A percentile compares a stretch with the other conserved stretches of the same genome.
phyloP scores from a whole-genome alignment of 352 stramenopile genomes.

The Pythium rishiriense region DNA sequence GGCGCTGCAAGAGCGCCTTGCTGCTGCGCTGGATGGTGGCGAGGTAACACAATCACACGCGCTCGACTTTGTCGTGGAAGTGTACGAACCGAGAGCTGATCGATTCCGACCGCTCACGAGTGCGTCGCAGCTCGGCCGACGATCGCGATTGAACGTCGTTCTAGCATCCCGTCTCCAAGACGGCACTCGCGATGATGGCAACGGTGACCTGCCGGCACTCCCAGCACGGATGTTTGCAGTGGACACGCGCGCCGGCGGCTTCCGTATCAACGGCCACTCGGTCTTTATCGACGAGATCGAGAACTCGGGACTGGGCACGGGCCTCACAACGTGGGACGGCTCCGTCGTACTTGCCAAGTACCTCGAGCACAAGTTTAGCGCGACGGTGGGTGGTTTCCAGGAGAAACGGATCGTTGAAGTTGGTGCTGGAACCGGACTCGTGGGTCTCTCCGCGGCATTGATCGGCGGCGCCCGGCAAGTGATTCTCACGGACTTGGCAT shows the following conservation, averaged over 20 bases:
- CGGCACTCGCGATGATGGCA: background rate
- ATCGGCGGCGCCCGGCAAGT: conserved; percentile 71
- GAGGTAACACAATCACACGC: background rate
- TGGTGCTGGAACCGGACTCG: conserved; percentile 83
- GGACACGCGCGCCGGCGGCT: conserved; percentile 36
- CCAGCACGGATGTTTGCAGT: conserved; percentile 60
- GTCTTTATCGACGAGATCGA: conserved; percentile 65
- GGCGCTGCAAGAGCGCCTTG: conserved; percentile 1
- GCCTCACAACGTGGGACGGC: conserved; percentile 90
- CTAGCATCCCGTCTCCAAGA: conserved; percentile 2
- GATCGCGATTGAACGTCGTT: conserved; percentile 26
- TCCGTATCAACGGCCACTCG: conserved; percentile 54
- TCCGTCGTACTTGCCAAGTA: conserved; percentile 92
- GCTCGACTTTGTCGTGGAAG: conserved; percentile 23
- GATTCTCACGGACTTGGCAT: conserved; percentile 83
- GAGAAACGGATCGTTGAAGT: conserved; percentile 75
- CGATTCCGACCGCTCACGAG: conserved; percentile 11
- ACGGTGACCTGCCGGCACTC: conserved; percentile 33
- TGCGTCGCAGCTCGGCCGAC: conserved; percentile 9
- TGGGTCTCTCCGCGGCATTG: conserved; percentile 77
- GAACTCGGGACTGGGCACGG: conserved; percentile 85
- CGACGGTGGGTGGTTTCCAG: conserved; percentile 14
- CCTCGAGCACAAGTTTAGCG: conserved; percentile 61
- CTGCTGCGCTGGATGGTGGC: background rate
- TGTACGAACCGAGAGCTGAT: conserved; percentile 19